Evolutionary conservation across 78 protist genomes (phyloP), one percentile per base, ranked within the genome.

Genomic region (Dictyostelium intermedium): DNA sequence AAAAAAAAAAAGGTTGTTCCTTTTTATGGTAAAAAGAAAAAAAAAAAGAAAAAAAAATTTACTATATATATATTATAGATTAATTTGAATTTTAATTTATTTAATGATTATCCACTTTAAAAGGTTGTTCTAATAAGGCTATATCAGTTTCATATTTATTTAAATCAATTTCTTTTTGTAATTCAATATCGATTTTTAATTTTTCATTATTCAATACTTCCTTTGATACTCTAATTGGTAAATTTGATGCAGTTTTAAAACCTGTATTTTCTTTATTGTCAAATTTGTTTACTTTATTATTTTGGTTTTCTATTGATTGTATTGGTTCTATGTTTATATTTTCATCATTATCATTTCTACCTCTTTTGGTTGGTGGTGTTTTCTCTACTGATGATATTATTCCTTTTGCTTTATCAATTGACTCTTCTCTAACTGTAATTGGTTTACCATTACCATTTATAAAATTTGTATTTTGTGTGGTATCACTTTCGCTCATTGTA

Each of bases 161-260:
- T 32, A 72, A 9, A 16, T 72, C 45, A 5, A 72, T 72, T 13
- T 72, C 79, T 72, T 72, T 14, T 72, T 72, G 63, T 10, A 32
- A 25, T 32, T 50, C 70, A 34, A 16, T 78, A 73, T 25, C 50
- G 11, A 43, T 39, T 16, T 41, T 50, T 37, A 34, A n/a, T 18
- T 41, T 23, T 18, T 77, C 66, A 5, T 47, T 69, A 23, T 69
- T 72, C 18, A 84, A 34, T 20, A 32, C 50, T 11, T 69, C 45
- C 9, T 25, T 50, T 47, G 47, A 32, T 47, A 84, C 34, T 69
- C 82, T 84, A 20, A 84, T 73, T 20, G 37, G 82, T 7, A 72
- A 5, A 84, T 78, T 78, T 27, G 50, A 45, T 9, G 50, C 81
- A 27, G 91, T 84, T 43, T 70, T 69, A 37, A 84, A 84, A 23